Conservation (phyloP, 306 rosid genomes). For the Cicer cuneatum region DNA sequence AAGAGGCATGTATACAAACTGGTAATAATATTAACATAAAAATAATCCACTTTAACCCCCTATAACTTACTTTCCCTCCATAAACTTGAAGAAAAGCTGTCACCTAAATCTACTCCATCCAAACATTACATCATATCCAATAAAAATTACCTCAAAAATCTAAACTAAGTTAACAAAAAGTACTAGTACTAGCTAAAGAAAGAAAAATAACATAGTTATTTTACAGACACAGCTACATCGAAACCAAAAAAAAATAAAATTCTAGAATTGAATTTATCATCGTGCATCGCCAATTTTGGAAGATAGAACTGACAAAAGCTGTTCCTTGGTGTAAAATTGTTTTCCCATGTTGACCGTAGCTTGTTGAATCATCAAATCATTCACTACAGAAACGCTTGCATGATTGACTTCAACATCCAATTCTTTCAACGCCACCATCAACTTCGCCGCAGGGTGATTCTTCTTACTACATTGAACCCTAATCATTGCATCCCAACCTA, state of each 20-base stretch:
- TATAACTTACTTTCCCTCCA: slow-evolving; percentile 20
- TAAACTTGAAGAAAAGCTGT: slow-evolving; percentile 34
- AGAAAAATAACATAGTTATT: slow-evolving; percentile 25
- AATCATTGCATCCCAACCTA: slow-evolving; percentile 94
- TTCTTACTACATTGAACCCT: slow-evolving; percentile 79
- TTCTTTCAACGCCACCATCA: slow-evolving; percentile 87
- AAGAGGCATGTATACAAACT: slow-evolving; percentile 31
- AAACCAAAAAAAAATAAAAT: slow-evolving; percentile 16
- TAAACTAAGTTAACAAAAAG: slow-evolving; percentile 43
- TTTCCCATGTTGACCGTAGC: slow-evolving; percentile 92
- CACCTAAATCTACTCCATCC: slow-evolving; percentile 43
- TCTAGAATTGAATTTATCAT: slow-evolving; percentile 49
- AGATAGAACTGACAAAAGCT: slow-evolving; percentile 64
- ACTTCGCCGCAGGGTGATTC: slow-evolving; percentile 86
- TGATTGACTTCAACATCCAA: slow-evolving; percentile 86
- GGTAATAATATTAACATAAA: background rate
- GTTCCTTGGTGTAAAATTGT: slow-evolving; percentile 79
- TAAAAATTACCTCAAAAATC: slow-evolving; percentile 40
- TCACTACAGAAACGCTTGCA: slow-evolving; percentile 92
- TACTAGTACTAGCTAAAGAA: slow-evolving; percentile 14
- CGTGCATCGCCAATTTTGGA: slow-evolving; percentile 64
- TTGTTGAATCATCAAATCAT: slow-evolving; percentile 91
- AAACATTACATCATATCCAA: slow-evolving; percentile 39
- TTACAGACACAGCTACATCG: background rate
- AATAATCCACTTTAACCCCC: background rate